Evolutionary conservation across 2,329 filamentous ascomycete genomes (phyloP), one percentile per base, ranked within the genome.

Genomic region (Coniochaeta prunicola): DNA sequence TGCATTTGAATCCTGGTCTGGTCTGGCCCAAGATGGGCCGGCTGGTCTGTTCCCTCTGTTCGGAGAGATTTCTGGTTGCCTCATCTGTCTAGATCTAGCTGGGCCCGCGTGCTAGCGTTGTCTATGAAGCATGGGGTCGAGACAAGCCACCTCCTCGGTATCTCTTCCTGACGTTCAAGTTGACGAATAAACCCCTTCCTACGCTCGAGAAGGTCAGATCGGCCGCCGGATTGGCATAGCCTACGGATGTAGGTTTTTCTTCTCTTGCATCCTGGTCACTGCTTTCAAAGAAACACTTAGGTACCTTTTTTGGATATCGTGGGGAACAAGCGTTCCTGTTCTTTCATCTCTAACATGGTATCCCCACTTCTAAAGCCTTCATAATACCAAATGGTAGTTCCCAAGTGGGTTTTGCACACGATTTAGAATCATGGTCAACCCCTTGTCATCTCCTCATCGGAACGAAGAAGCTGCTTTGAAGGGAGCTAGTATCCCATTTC

Each of bases 81-180:
- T 54, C 42, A 34, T 59, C 53, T 56, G 45, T 28, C 3, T 17
- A 12, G 17, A 30, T 24, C 45, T 50, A 57, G 21, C 59, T 56
- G 34, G 57, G 21, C 58, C 56, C 36, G 57, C 21, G 30, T 21
- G 30, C 28, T 48, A 48, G 54, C 55, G 59, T 58, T 64, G 63
- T 63, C 63, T 60, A 63, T 62, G 61, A 65, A 65, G 63, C 63
- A 67, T 64, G 65, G 62, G 64, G 58, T 65, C 71, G 68, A 73
- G 70, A 73, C 74, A 74, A 74, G 68, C 66, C 71, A 71, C 69
- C 69, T 70, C 69, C 70, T 68, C 69, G 64, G 64, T 67, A 63
- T 63, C 63, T 65, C 48, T 65, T 55, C 60, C 62, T 60, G 59
- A 55, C 56, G 61, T 61, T 15, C 60, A 56, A 62, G 59, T 59